phyloP scores from a whole-genome alignment of 352 stramenopile genomes.

The Globisporangium alternatum region DNA sequence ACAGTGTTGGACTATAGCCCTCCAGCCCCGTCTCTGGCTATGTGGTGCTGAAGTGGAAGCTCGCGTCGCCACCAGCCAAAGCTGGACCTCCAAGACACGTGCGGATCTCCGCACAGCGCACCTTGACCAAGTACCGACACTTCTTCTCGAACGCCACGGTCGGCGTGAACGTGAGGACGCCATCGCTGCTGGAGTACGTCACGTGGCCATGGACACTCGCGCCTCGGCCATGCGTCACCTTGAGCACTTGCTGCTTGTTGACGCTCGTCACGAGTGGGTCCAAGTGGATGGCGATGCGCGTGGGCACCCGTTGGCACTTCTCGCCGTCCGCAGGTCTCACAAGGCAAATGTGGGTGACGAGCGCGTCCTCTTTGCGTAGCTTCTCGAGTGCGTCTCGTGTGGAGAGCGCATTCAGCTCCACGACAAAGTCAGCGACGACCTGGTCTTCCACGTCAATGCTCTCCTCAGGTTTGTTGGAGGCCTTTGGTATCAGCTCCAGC shows the following conservation, averaged over 20 bases:
- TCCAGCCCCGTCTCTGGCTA: not conserved
- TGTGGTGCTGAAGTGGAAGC: conserved; percentile 23
- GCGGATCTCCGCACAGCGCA: conserved; percentile 27
- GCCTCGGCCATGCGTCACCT: conserved; percentile 25
- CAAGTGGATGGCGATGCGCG: conserved; percentile 20
- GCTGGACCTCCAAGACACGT: conserved; percentile 22
- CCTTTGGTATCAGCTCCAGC: conserved; percentile 8
- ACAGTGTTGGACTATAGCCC: not conserved
- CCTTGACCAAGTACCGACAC: conserved; percentile 27
- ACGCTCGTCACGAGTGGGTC: conserved; percentile 24
- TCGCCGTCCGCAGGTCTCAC: conserved; percentile 20
- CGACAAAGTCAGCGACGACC: conserved; percentile 6
- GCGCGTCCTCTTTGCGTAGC: conserved; percentile 9
- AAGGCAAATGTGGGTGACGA: conserved; percentile 16
- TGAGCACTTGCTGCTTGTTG: conserved; percentile 31
- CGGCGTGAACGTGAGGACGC: conserved; percentile 27
- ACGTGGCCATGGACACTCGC: conserved; percentile 23
- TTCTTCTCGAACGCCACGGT: conserved; percentile 35
- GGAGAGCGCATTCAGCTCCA: conserved; percentile 7
- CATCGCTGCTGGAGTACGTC: conserved; percentile 14
- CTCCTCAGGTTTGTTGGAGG: not conserved
- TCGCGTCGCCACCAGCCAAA: conserved; percentile 1
- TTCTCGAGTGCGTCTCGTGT: conserved; percentile 22
- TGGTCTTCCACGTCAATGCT: conserved; percentile 4
- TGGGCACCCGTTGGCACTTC: conserved; percentile 3